These are phyloP conservation scores for Kregervanrija fluxuum DNA, from an alignment of 805 yeast genomes.

Conservation along the genomic window DNA sequence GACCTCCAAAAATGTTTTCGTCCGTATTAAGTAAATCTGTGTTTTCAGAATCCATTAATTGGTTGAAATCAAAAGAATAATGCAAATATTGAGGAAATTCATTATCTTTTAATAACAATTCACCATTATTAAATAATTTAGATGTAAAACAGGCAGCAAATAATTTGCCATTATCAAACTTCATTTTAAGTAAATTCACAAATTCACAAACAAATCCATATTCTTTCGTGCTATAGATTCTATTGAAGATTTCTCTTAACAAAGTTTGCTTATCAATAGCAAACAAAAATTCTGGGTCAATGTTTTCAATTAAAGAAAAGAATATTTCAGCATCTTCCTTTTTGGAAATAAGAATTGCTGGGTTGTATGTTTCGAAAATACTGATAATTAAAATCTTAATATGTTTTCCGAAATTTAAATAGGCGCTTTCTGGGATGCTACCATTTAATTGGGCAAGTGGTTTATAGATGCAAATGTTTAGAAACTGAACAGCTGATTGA, in stretches of 20 bases:
- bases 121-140: conserved; percentile 1
- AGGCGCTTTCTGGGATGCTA: no score
- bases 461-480: background rate
- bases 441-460: background rate
- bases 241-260: no score
- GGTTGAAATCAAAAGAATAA: conserved; percentile 3
- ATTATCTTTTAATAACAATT: conserved; percentile 1
- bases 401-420: background rate
- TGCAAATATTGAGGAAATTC: conserved; percentile 5
- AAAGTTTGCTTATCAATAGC: no score
- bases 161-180: background rate
- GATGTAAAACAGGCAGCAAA: conserved; percentile 6
- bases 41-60: background rate
- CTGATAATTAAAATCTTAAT: background rate
- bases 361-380: background rate
- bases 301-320: background rate
- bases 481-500: background rate
- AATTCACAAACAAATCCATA: no score
- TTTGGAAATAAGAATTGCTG: no score
- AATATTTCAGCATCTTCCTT: conserved; percentile 2
- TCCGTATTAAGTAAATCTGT: conserved; percentile 1
- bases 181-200: no score
- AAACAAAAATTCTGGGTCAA: no score
- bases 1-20: conserved; percentile 2
- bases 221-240: no score